Evolutionary conservation across 495 filamentous ascomycete species (phyloP).

Genomic region (Pyrenula aspistea): DNA sequence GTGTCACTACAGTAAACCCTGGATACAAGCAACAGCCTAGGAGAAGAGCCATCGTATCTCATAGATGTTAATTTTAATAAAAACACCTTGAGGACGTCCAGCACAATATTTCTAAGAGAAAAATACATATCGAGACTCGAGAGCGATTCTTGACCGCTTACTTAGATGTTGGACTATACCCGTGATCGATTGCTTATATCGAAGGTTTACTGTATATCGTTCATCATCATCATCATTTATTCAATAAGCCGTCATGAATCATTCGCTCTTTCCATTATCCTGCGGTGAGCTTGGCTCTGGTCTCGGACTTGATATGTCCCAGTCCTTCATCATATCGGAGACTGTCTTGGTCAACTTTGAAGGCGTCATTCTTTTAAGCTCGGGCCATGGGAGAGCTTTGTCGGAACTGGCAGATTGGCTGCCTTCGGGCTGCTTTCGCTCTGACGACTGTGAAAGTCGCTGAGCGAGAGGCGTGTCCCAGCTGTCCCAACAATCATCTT

Average conservation of each 20-base stretch:
- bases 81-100: too few relatives aligned
- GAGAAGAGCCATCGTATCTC: too few relatives aligned
- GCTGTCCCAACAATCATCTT: slow-evolving; percentile 61
- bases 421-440: slow-evolving; percentile 7
- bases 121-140: too few relatives aligned
- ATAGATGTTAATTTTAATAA: too few relatives aligned
- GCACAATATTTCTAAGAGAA: too few relatives aligned
- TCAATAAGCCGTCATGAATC: not conserved
- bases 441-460: not conserved
- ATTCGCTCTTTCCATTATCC: not conserved
- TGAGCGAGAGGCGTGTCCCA: slow-evolving; percentile 46
- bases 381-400: slow-evolving; percentile 56
- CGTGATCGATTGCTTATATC: too few relatives aligned
- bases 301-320: slow-evolving; percentile 38
- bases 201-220: too few relatives aligned
- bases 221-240: not conserved
- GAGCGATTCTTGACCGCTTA: too few relatives aligned
- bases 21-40: too few relatives aligned
- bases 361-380: slow-evolving; percentile 50
- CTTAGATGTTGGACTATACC: too few relatives aligned
- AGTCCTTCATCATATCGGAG: slow-evolving; percentile 63
- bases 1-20: too few relatives aligned
- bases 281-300: not conserved
- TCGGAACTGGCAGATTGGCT: slow-evolving; percentile 21
- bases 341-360: slow-evolving; percentile 59